Evolutionary conservation across 2,329 filamentous ascomycete species (phyloP), one percentile per base, ranked within the genome.

Genomic region (Seiridium cupressi): DNA sequence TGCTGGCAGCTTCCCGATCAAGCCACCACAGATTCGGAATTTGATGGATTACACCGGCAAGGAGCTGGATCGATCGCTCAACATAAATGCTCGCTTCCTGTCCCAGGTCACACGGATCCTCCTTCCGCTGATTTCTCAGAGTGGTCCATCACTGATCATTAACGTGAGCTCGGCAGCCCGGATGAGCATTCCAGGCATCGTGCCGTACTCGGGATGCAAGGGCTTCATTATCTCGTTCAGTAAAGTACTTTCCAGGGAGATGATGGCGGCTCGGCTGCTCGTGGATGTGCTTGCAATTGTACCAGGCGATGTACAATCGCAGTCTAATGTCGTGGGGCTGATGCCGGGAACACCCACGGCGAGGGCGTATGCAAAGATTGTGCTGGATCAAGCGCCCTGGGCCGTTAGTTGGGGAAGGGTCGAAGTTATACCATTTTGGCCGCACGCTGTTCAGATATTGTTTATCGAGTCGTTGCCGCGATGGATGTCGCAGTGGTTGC

Each of bases 31-130:
- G 34, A 69, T 73, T 63, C 68, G 70, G 48, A 57, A 59, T 57
- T 57, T 71, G 59, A 63, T 60, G 11, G 70, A 68, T 10, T 71
- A 70, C 60, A 62, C 69, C 26, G 60, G 59, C 40, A 65, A 61
- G 9, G 72, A 73, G 18, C 63, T 74, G 59, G 71, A 73, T 61
- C 62, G 62, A 35, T 61, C 68, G 60, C 67, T 76, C 58, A 65
- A 70, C 62, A 55, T 69, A 44, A 74, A 77, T 64, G 68, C 67
- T 35, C 69, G 69, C 35, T 75, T 74, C 69, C 73, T 72, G 69
- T 67, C 73, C 32, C 71, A 70, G 31, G 65, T 74, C 13, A 73
- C 72, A n/a, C 62, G 68, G 5, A 59, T 72, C 36, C 63, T 72
- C 61, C 62, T 73, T n/a, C 70, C 69, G 36, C 51, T 61, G 58